These are phyloP conservation scores for Coemansia sp. DNA, from an alignment of 192 early-diverging fungal species.

Conservation along the genomic window DNA sequence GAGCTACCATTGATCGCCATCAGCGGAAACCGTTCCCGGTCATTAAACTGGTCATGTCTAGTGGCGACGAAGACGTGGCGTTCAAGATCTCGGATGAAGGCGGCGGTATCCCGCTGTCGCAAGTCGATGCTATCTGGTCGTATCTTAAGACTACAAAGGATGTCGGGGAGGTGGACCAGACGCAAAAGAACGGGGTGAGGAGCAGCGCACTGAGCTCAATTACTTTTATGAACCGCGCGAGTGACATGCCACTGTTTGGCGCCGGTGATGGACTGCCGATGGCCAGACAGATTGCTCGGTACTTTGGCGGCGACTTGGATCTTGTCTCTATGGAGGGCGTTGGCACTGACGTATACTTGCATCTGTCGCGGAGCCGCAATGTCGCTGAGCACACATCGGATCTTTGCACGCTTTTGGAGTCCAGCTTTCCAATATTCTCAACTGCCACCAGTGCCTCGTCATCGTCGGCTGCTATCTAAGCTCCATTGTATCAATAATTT, in stretches of 20 bases:
- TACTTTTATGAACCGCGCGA: constrained; percentile 40
- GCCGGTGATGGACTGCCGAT: constrained; percentile 56
- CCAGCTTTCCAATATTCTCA: constrained; percentile 9
- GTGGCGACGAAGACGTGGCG: constrained; percentile 66
- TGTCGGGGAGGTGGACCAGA: not conserved
- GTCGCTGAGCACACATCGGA: constrained; percentile 35
- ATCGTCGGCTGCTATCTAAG: constrained; percentile 11
- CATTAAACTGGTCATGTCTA: constrained; percentile 60
- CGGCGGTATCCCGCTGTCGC: constrained; percentile 64
- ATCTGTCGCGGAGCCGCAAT: constrained; percentile 52
- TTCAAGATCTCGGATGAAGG: constrained; percentile 70
- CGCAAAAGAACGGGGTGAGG: constrained; percentile 21
- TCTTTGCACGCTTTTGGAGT: constrained; percentile 41
- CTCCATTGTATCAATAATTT: not conserved
- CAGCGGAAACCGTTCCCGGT: constrained; percentile 43
- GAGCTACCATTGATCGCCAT: constrained; percentile 60
- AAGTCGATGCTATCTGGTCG: constrained; percentile 63
- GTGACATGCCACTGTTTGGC: constrained; percentile 48
- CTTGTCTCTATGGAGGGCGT: constrained; percentile 71
- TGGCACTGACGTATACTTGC: constrained; percentile 66
- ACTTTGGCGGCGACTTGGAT: constrained; percentile 70
- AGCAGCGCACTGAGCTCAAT: constrained; percentile 31
- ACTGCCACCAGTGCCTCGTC: not conserved
- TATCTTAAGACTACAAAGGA: constrained; percentile 52
- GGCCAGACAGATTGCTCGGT: constrained; percentile 62